phyloP scores from a whole-genome alignment of 2,329 filamentous ascomycete species.

The Acrodontium crateriforme region DNA sequence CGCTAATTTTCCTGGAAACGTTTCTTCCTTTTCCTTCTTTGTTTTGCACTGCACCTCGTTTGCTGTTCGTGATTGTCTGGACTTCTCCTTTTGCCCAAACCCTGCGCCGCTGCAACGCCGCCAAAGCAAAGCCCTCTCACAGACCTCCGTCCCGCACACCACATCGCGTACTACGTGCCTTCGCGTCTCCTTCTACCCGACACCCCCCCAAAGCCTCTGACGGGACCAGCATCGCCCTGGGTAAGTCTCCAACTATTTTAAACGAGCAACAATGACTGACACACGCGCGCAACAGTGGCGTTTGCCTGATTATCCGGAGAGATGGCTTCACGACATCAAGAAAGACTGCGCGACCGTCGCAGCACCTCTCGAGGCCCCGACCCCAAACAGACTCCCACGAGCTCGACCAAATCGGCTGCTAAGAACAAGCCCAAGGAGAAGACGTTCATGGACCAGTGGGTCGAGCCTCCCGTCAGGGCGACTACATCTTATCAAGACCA shows the following conservation, averaged over 20 bases:
- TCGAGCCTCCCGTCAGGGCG: conserved; percentile 43
- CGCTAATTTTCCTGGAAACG: too few species aligned
- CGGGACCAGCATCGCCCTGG: conserved; percentile 11
- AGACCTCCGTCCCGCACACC: too few species aligned
- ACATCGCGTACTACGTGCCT: too few species aligned
- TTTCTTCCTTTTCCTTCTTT: too few species aligned
- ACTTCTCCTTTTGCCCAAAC: too few species aligned
- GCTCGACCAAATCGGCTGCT: conserved; percentile 27
- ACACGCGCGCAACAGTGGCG: conserved; percentile 3
- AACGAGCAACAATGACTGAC: not conserved
- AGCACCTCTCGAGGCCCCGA: conserved; percentile 1
- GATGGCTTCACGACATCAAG: too few species aligned
- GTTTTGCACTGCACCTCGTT: too few species aligned
- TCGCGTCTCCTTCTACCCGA: too few species aligned
- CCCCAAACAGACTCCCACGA: not conserved
- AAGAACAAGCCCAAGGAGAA: conserved; percentile 22
- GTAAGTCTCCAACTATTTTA: conserved; percentile 4
- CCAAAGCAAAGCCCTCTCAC: too few species aligned
- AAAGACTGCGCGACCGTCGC: conserved; percentile 4
- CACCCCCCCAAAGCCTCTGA: conserved; percentile 1
- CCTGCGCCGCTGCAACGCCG: too few species aligned
- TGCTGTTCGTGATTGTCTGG: too few species aligned
- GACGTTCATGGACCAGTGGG: conserved; percentile 24
- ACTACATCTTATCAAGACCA: conserved; percentile 64
- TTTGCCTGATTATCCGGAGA: conserved; percentile 4